A percentile compares a stretch with the other conserved stretches of the same genome.
These are phyloP conservation scores for Tagetes erecta DNA, from an alignment of 129 eudicot genomes.

Conservation along the genomic window DNA sequence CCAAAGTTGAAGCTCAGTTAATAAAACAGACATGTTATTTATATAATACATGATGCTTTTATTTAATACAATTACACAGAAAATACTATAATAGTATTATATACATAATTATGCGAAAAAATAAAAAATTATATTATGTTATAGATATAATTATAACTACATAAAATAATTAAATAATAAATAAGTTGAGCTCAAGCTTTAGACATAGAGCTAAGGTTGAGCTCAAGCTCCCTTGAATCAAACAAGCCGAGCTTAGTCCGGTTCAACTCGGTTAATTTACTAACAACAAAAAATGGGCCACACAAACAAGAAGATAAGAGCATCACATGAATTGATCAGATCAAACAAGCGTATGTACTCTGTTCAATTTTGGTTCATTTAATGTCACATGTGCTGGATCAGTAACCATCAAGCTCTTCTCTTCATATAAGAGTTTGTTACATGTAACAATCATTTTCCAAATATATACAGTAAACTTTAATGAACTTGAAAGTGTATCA, in stretches of 20 bases:
- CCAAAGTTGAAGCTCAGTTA: neutral
- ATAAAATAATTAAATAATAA: neutral
- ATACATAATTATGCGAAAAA: neutral
- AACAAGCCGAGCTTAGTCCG: neutral
- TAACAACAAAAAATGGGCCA: conserved; percentile 4
- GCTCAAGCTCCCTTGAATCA: neutral
- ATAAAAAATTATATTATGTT: neutral
- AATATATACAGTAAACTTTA: neutral
- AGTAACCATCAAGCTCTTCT: neutral
- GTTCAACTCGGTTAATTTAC: neutral
- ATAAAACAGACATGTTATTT: neutral
- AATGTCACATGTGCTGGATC: neutral
- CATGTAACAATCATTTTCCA: conserved; percentile 17
- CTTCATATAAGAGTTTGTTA: neutral
- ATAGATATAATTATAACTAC: neutral
- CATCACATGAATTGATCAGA: neutral
- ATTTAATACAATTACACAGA: no score
- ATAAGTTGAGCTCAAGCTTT: neutral
- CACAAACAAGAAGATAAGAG: conserved; percentile 2
- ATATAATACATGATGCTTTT: no score
- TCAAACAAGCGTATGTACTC: conserved; percentile 16
- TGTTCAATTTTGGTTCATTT: conserved; percentile 24
- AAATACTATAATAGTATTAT: neutral
- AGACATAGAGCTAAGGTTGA: neutral
- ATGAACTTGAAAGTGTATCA: conserved; percentile 2